Evolutionary conservation across 345 rosid genomes (phyloP), one percentile per base, ranked within the genome.

Genomic region (Euphorbia peplus): DNA sequence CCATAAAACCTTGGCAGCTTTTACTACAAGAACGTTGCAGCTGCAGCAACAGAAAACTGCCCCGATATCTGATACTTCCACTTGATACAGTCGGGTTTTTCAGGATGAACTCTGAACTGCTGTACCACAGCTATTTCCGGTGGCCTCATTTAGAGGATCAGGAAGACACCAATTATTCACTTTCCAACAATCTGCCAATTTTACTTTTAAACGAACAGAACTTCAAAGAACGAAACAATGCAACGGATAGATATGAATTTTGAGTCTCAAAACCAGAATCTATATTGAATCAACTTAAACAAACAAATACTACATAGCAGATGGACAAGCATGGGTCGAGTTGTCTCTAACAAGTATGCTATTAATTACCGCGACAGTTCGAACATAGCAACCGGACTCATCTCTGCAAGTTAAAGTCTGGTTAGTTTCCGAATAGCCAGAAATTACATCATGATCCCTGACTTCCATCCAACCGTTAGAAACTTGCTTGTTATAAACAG

Each of bases 381-480:
- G 78, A 15, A 72, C 66, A 69, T 85, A 88, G 76, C 97, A 93
- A 19, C 81, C 72, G 18, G 74, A 58, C 28, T 55, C 83, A 58
- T 86, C 90, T 18, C 62, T 32, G 59, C 70, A 84, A 55, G 59
- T 79, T 42, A 82, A 78, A 39, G 75, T 84, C 76, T 91, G 92
- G 71, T 44, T 72, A 4, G 92, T 89, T 15, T 10, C 70, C 1
- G 84, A 86, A 47, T 67, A 70, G 11, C 98, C 95, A 0, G 86
- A 71, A 54, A 91, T 76, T 62, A 86, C 90, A 44, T 79, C 47
- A 66, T 86, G 96, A 77, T 81, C 97, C 84, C 73, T 80, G 60
- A 89, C 87, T 82, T 85, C 71, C 86, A 93, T 88, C 96, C 97
- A 83, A n/a, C 98, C 98, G 0, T 60, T 70, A 6, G 90, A 83